Percentiles rank a stretch among this genome's conserved stretches.
These are phyloP conservation scores for Arthrinium phaeospermum DNA, from an alignment of 2,329 filamentous ascomycete genomes.

Conservation along the genomic window DNA sequence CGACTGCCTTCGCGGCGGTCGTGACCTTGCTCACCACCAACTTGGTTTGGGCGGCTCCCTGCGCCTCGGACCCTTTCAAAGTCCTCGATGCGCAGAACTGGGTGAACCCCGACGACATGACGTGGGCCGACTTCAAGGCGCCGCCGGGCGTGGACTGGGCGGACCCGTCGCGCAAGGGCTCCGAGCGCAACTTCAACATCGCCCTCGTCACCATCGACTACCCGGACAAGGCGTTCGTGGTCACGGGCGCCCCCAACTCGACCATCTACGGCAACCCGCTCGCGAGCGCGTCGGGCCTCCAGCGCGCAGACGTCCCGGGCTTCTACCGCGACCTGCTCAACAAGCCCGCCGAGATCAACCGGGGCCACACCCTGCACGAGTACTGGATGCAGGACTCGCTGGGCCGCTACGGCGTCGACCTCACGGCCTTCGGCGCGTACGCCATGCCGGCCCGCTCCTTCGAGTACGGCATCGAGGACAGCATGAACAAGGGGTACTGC, in stretches of 20 bases:
- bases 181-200: slow-evolving; percentile 60
- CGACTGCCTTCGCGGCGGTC: slow-evolving; percentile 8
- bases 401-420: slow-evolving; percentile 57
- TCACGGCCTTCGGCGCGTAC: slow-evolving; percentile 59
- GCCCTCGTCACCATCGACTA: slow-evolving; percentile 60
- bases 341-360: slow-evolving; percentile 53
- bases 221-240: slow-evolving; percentile 52
- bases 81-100: slow-evolving; percentile 58
- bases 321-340: slow-evolving; percentile 60
- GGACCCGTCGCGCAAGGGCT: slow-evolving; percentile 49
- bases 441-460: slow-evolving; percentile 52
- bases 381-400: slow-evolving; percentile 64
- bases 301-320: slow-evolving; percentile 51
- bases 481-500: slow-evolving; percentile 55
- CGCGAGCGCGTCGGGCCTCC: slow-evolving; percentile 46
- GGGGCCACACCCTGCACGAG: slow-evolving; percentile 59
- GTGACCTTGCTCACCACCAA: not conserved
- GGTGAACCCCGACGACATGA: slow-evolving; percentile 61
- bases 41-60: slow-evolving; percentile 1
- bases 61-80: slow-evolving; percentile 48
- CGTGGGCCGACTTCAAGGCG: slow-evolving; percentile 53
- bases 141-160: slow-evolving; percentile 56
- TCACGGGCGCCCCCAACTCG: slow-evolving; percentile 51
- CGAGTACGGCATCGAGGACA: slow-evolving; percentile 56
- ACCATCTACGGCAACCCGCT: slow-evolving; percentile 58